phyloP scores from a whole-genome alignment of 169 alveolate genomes.

The Theileria orientalis region DNA sequence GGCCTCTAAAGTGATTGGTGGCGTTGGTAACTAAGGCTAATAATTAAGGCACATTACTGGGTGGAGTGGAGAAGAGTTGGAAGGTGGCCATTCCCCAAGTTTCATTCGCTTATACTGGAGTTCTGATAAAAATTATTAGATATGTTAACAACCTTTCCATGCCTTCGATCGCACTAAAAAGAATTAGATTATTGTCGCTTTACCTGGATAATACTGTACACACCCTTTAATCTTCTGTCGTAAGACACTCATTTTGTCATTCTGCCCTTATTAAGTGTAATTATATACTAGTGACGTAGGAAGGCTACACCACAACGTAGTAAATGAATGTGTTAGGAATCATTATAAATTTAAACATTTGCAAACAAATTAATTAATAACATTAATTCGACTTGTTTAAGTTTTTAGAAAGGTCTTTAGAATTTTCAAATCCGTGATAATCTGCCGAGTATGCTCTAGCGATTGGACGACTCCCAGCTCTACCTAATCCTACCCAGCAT shows the following conservation, averaged over 20 bases:
- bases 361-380: neutral
- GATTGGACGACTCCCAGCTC: slow-evolving; percentile 37
- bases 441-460: slow-evolving; percentile 67
- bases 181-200: neutral
- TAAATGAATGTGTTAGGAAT: neutral
- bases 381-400: neutral
- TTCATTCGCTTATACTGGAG: slow-evolving; percentile 57
- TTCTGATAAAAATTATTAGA: slow-evolving; percentile 15
- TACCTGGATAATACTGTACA: slow-evolving; percentile 62
- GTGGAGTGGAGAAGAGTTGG: slow-evolving; percentile 60
- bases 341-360: neutral
- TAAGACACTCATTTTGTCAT: slow-evolving; percentile 30
- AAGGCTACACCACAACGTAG: too few species aligned
- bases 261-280: neutral
- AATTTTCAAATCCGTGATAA: slow-evolving; percentile 57
- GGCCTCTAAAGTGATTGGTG: neutral
- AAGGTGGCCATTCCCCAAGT: slow-evolving; percentile 65
- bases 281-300: neutral
- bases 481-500: slow-evolving; percentile 64
- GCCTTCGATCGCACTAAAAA: slow-evolving; percentile 49
- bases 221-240: slow-evolving; percentile 42
- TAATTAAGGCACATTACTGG: slow-evolving; percentile 29
- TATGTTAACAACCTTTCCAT: slow-evolving; percentile 47
- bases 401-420: slow-evolving; percentile 24
- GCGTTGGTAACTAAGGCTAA: neutral